Base-by-base conservation (phyloP, 176 grass and related monocot genomes). In the Zoysia japonica region DNA sequence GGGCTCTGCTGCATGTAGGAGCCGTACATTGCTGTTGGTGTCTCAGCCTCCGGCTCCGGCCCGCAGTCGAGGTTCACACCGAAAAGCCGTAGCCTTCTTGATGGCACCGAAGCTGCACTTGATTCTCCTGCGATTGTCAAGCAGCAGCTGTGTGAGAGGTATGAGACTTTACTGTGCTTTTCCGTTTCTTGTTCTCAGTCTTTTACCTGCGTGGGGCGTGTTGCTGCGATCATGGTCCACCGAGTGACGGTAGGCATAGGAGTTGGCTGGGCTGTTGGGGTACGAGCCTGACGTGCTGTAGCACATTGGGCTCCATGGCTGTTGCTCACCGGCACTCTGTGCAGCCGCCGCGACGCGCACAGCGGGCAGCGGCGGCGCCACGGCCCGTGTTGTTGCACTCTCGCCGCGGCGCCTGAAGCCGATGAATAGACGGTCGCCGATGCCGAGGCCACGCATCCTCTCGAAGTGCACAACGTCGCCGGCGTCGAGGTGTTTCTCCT, bases 21-120 rank as follows among this genome's bases (percentile, higher is more conserved):
- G 28, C 28, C 28, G 28, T 28, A 28, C 28, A 28, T 28, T 28
- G 28, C 28, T 28, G 28, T 28, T 28, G 78, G 71, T 20, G 54
- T 62, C 48, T 70, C 79, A 5, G 86, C 52, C 74, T 88, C 87
- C 38, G 84, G 85, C 70, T 83, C 88, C 40, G 76, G 85, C 8
- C 78, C 89, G 75, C 89, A 97, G 74, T 97, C 89, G 36, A 97
- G 86, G 82, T 97, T 93, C 76, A 97, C 94, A 35, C 94, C 94
- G 56, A 97, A 97, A 15, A 97, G 72, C 61, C 94, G 81, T 57
- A 97, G 85, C 76, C 80, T 44, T 80, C 85, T 75, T 28, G 89
- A 83, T 2, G 88, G 86, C 11, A 63, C 78, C 6, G 87, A 81
- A 1, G 83, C 80, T 56, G 71, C 73, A 67, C 77, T 71, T 7